These are phyloP conservation scores for Penstemon barbatus DNA, from an alignment of 257 asterid genomes.

Conservation along the genomic window DNA sequence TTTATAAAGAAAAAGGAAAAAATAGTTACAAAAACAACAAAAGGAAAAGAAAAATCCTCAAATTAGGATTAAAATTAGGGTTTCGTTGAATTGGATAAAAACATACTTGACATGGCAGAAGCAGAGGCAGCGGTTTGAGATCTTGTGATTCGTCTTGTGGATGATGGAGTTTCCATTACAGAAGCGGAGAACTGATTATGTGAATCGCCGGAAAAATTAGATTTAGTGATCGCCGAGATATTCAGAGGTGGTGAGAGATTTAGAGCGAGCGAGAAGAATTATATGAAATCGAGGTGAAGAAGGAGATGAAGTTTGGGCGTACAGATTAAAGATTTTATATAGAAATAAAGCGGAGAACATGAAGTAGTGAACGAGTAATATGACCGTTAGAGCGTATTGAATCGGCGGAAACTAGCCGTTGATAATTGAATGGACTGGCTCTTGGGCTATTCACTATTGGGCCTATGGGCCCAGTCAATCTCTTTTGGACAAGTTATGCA, in stretches of 20 bases:
- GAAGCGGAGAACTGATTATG: too few relatives aligned
- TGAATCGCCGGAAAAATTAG: not conserved
- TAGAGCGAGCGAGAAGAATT: not conserved
- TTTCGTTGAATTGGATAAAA: not conserved
- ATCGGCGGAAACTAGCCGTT: constrained; percentile 76
- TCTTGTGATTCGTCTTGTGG: constrained; percentile 75
- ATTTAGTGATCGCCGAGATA: constrained; percentile 8
- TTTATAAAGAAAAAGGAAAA: constrained; percentile 27
- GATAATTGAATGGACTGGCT: constrained; percentile 40
- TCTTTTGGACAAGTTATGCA: not conserved
- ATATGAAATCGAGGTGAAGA: not conserved
- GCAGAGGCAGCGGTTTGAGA: constrained; percentile 55
- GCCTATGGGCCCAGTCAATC: constrained; percentile 2
- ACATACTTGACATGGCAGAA: constrained; percentile 41
- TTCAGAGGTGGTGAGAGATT: not conserved
- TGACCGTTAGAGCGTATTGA: constrained; percentile 69
- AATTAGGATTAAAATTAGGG: not conserved
- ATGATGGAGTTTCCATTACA: constrained; percentile 81
- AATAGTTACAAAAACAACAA: not conserved
- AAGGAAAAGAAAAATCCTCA: not conserved
- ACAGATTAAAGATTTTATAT: constrained; percentile 40
- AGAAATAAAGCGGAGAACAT: constrained; percentile 12
- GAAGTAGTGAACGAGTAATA: constrained; percentile 30
- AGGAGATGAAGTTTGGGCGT: constrained; percentile 22
- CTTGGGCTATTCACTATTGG: not conserved